Conservation (phyloP, 352 stramenopile genomes). For the Phytophthora fragariaefolia region DNA sequence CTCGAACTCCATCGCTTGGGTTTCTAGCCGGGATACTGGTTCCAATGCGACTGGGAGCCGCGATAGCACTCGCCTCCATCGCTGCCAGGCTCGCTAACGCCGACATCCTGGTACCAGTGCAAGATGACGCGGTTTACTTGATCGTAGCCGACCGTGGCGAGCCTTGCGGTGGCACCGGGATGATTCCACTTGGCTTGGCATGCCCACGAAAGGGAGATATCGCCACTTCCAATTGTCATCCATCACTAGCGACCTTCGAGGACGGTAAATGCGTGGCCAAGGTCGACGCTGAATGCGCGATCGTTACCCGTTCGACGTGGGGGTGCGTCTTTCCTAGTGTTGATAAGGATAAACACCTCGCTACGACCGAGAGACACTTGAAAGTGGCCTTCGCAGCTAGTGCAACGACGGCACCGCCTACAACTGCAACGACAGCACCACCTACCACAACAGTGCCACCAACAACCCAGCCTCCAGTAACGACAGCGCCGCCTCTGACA, state of each 20-base stretch:
- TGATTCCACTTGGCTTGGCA: not conserved
- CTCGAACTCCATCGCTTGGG: too few species aligned
- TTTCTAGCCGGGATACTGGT: not conserved
- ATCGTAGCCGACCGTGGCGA: not conserved
- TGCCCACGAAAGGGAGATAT: not conserved
- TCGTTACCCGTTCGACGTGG: not conserved
- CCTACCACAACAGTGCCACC: not conserved
- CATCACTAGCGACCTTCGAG: not conserved
- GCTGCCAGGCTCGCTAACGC: not conserved
- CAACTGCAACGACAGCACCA: not conserved
- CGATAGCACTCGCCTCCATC: not conserved
- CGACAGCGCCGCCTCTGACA: not conserved
- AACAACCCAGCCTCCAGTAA: not conserved
- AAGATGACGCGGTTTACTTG: constrained; percentile 1
- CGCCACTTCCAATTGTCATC: not conserved
- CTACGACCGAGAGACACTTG: not conserved
- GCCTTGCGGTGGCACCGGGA: not conserved
- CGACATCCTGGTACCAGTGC: not conserved
- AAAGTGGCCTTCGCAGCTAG: too few species aligned
- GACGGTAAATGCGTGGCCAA: not conserved
- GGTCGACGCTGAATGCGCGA: not conserved
- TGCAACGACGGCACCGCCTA: not conserved
- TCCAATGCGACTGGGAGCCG: constrained; percentile 1
- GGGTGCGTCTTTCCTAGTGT: not conserved
- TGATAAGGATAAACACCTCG: not conserved